Percentiles rank a stretch among this genome's conserved stretches.
Evolutionary conservation across 257 asterid genomes (phyloP).

Genomic region (Nicotiana knightiana): DNA sequence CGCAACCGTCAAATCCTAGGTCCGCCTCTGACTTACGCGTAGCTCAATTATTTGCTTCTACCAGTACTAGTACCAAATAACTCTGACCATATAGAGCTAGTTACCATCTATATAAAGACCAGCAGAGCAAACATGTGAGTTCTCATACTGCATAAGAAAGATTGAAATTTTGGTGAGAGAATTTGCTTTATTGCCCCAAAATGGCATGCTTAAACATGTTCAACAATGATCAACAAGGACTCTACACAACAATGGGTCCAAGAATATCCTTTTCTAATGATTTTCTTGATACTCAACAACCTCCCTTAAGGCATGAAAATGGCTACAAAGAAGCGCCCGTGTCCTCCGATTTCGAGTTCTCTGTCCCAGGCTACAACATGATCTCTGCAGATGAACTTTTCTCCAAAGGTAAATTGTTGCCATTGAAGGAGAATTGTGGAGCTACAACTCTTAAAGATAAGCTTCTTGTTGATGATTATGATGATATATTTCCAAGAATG

Average conservation of each 20-base stretch:
- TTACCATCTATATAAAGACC: background rate
- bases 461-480: conserved; percentile 40
- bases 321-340: conserved; percentile 74
- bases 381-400: conserved; percentile 71
- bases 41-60: background rate
- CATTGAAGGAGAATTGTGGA: conserved; percentile 34
- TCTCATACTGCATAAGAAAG: background rate
- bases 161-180: background rate
- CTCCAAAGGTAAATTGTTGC: conserved; percentile 60
- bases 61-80: background rate
- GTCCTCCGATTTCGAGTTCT: conserved; percentile 66
- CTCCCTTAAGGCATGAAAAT: conserved; percentile 38
- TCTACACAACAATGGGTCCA: conserved; percentile 43
- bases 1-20: no score
- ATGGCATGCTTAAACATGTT: conserved; percentile 58
- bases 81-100: background rate
- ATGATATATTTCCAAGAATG: conserved; percentile 16
- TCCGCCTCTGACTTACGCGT: no score
- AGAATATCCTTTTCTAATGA: conserved; percentile 88
- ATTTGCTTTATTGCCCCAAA: background rate
- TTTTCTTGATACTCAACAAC: conserved; percentile 42
- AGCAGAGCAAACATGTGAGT: background rate
- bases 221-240: conserved; percentile 33
- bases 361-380: conserved; percentile 38
- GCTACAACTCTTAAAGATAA: conserved; percentile 58